A percentile compares a stretch with the other conserved stretches of the same genome.
These are phyloP conservation scores for Xylaria cubensis DNA, from an alignment of 495 filamentous ascomycete genomes.

Conservation along the genomic window DNA sequence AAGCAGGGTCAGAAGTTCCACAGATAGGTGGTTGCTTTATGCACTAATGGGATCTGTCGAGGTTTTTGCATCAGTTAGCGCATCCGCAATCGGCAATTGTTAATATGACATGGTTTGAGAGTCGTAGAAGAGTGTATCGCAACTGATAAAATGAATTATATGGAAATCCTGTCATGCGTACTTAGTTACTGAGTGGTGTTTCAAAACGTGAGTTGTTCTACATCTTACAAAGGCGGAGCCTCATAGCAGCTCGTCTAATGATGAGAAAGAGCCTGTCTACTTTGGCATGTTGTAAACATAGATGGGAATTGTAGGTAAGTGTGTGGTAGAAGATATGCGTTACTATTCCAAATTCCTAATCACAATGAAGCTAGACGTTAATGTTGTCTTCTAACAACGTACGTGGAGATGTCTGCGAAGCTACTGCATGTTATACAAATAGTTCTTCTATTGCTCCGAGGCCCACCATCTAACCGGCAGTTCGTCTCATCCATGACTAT, in stretches of 20 bases:
- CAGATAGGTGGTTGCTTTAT: conserved; percentile 15
- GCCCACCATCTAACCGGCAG: too few relatives aligned
- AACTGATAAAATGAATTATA: background rate
- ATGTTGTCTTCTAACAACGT: too few relatives aligned
- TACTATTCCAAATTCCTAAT: background rate
- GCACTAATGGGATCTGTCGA: background rate
- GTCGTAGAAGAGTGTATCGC: background rate
- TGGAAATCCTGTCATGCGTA: background rate
- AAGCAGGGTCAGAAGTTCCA: conserved; percentile 45
- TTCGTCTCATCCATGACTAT: too few relatives aligned
- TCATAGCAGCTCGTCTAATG: background rate
- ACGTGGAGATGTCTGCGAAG: too few relatives aligned
- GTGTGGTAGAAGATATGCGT: background rate
- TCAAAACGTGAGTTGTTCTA: background rate
- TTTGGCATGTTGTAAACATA: background rate
- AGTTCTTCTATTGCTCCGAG: background rate
- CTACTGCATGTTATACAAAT: background rate
- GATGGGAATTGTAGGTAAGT: background rate
- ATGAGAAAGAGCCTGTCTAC: background rate
- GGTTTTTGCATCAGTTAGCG: background rate
- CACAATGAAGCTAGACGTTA: too few relatives aligned
- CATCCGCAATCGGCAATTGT: background rate
- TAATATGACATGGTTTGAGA: background rate
- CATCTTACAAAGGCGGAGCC: background rate
- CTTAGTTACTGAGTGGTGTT: background rate